Percentiles rank a stretch among this genome's conserved stretches.
Evolutionary conservation across 306 rosid genomes (phyloP).

Genomic region (Cucurbita ficifolia): DNA sequence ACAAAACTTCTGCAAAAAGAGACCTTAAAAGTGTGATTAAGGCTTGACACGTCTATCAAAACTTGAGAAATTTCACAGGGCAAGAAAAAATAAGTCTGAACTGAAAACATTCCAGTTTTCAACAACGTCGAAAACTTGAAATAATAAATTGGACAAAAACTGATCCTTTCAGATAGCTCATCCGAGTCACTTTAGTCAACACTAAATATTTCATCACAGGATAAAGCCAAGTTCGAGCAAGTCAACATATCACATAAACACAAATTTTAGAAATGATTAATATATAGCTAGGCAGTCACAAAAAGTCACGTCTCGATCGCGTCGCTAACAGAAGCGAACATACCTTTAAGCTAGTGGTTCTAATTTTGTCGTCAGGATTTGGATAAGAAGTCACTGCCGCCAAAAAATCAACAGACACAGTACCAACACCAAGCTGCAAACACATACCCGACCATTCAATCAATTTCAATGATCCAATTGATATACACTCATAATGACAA

Average conservation of each 20-base stretch:
- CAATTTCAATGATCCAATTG: not conserved
- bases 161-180: not conserved
- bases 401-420: constrained; percentile 36
- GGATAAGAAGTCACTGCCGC: constrained; percentile 60
- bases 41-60: not conserved
- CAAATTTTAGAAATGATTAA: not conserved
- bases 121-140: not conserved
- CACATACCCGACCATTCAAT: not conserved
- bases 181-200: not conserved
- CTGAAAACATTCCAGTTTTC: not conserved
- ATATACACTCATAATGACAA: not conserved
- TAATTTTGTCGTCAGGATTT: constrained; percentile 58
- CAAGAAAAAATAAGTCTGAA: not conserved
- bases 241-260: not conserved
- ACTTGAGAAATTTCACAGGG: not conserved
- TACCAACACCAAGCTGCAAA: constrained; percentile 65
- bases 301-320: not conserved
- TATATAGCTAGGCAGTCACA: not conserved
- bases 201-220: not conserved
- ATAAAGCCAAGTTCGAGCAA: not conserved
- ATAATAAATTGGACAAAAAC: not conserved
- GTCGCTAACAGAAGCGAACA: not conserved
- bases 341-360: constrained; percentile 61
- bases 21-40: not conserved
- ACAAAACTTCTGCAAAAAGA: not conserved